Evolutionary conservation across 306 rosid genomes (phyloP), one percentile per base, ranked within the genome.

Genomic region (Cicer yamashitae): DNA sequence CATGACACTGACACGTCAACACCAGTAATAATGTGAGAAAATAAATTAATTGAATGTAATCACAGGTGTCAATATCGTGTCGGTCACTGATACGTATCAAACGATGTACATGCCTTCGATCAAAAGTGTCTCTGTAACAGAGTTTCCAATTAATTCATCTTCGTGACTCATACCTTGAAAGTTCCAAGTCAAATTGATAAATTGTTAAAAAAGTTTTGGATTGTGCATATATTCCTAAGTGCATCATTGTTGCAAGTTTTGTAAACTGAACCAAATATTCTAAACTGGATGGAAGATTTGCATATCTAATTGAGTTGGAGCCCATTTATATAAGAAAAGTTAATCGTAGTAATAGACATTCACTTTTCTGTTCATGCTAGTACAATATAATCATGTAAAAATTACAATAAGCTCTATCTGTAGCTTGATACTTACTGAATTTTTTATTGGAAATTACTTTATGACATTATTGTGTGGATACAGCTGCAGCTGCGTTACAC

Each of bases 401-500:
- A 59, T 38, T 48, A 10, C 44, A 17, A n/a, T 18, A 20, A 71
- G 25, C 40, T 75, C 67, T 47, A 56, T 69, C 13, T 8, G 40
- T 61, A 56, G 25, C 40, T 57, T 57, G 44, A 70, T 62, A 53
- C 54, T 69, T 50, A 48, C 63, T 1, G n/a, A 25, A 12, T 22
- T 58, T 58, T 81, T 15, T 65, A 76, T 56, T 71, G 48, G 62
- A 69, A 53, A 76, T 82, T 58, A 61, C 79, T 45, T 68, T 67
- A 61, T 77, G 15, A 50, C 40, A 65, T 81, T 69, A 50, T 75
- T 67, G 9, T 73, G 59, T 87, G 56, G 73, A 64, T 84, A 50
- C 67, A 88, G 96, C 84, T 77, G 48, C 67, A 88, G 96, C 84
- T 77, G 82, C 77, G 7, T 71, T 78, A 71, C 98, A 79, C 63